Base-by-base conservation (phyloP, 2,329 filamentous ascomycete genomes). In the Diaporthe ilicicola region DNA sequence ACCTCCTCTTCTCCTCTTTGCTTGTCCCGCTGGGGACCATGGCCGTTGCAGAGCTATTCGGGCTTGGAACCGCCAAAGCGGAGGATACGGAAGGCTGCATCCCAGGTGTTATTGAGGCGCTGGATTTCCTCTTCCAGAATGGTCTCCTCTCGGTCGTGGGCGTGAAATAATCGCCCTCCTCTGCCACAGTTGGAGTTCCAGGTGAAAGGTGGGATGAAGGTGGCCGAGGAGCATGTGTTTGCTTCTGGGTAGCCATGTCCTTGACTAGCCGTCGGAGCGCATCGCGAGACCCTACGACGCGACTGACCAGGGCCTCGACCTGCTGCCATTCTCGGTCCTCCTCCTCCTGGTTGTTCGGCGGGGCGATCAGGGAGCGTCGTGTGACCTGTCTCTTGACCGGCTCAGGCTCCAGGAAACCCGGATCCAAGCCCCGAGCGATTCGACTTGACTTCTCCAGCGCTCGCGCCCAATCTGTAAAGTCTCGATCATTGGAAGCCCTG, bases 81-180 rank as follows among this genome's bases (percentile, higher is more conserved):
- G 84, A 80, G 2, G 82, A 76, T 1, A 80, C 75, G 0, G 82
- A 71, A 42, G 83, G 79, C 9, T 85, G 82, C 24, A 84, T 73
- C 12, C 81, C 78, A 2, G 85, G 81, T 37, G 84, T 77, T 3
- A 83, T 79, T 24, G 85, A 80, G 1, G 84, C 83, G 76, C 91
- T 95, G 1, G 91, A 85, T 81, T 97, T 98, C 59, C 95, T 90
- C 80, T 94, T 97, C 96, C 96, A 99, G 78, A 99, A 98, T 0
- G 94, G 86, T 71, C 90, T 88, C 79, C 87, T 94, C 67, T 94
- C 90, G 4, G 81, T 76, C 9, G 78, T 75, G 10, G 80, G 75
- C 2, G 82, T 75, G 34, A 89, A 90, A 75, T 91, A 91, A 70
- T 89, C 84, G 3, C 80, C 79, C 19, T 88, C 88, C 27, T 88